phyloP scores from a whole-genome alignment of 495 filamentous ascomycete species.

The Penicillium herquei region DNA sequence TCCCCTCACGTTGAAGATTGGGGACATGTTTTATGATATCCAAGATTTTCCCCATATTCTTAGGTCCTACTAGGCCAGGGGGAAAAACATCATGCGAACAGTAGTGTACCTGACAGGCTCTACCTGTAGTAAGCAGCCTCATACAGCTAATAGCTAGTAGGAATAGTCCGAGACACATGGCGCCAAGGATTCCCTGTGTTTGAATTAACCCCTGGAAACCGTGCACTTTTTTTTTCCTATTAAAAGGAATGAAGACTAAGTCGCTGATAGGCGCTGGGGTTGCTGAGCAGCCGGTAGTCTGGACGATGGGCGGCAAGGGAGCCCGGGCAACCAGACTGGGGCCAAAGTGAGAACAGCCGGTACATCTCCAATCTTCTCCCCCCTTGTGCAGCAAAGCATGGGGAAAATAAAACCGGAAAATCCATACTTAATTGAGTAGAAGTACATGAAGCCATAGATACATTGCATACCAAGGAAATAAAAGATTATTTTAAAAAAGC shows the following conservation, averaged over 20 bases:
- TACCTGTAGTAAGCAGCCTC: too few relatives aligned
- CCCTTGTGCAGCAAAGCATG: neutral
- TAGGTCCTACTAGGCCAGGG: conserved; percentile 2
- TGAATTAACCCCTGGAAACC: conserved; percentile 8
- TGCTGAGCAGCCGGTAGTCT: conserved; percentile 36
- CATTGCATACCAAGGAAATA: conserved; percentile 10
- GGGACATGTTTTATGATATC: neutral
- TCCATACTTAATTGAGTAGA: conserved; percentile 9
- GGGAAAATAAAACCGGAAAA: neutral
- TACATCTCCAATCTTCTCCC: neutral
- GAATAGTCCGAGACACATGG: conserved; percentile 30
- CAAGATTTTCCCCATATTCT: conserved; percentile 12
- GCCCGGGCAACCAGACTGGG: conserved; percentile 40
- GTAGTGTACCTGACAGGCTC: too few relatives aligned
- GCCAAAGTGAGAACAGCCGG: conserved; percentile 9
- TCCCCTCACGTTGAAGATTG: conserved; percentile 4
- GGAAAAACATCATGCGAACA: neutral
- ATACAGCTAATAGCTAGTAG: neutral
- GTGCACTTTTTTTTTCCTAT: conserved; percentile 22
- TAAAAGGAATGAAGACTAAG: conserved; percentile 18
- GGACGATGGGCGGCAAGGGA: conserved; percentile 44
- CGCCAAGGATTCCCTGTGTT: conserved; percentile 7
- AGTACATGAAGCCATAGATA: neutral
- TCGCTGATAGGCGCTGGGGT: conserved; percentile 38
- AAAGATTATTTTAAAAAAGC: neutral